Evolutionary conservation across 129 eudicot species (phyloP), one percentile per base, ranked within the genome.

Genomic region (Mikania micrantha): DNA sequence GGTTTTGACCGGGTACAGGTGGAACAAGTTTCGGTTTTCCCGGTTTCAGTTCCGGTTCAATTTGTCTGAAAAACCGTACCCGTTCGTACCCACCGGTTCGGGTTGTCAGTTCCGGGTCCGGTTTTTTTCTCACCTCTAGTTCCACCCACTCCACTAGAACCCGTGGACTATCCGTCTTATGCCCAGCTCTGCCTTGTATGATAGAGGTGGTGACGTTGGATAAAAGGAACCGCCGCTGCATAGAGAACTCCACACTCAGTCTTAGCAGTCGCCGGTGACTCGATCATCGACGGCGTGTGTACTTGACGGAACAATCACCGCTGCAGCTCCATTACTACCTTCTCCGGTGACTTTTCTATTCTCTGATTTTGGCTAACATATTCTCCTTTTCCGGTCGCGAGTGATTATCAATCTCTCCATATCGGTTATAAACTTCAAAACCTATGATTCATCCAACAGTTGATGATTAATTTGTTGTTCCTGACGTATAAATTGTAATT

Each of bases 231-330:
- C 54, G 24, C 54, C 24, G 54, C 54, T 47, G 59, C n/a, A 10
- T 34, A 3, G n/a, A n/a, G n/a, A n/a, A n/a, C 16, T 10, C 13
- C 17, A 54, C 10, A 4, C 0, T n/a, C n/a, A 5, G 17, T 24
- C 38, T n/a, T 24, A 31, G 1, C 44, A 38, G 9, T 42, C 68
- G 1, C 68, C 25, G 16, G 16, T 19, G 42, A 57, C 45, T 25
- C 60, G 3, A 24, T 56, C 74, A 27, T 27, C 66, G 56, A n/a
- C 58, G 38, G 47, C 36, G 66, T n/a, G 34, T 53, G 35, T 39
- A 52, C 66, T 64, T 32, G 24, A 1, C 77, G 40, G 63, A 45
- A 11, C 56, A 19, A 8, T 49, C 64, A 73, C 63, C 0, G 32
- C 49, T 27, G 16, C 62, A 72, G 41, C 62, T 62, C 35, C 65